These are phyloP conservation scores for Kandelia obovata DNA, from an alignment of 345 rosid genomes.

Conservation along the genomic window DNA sequence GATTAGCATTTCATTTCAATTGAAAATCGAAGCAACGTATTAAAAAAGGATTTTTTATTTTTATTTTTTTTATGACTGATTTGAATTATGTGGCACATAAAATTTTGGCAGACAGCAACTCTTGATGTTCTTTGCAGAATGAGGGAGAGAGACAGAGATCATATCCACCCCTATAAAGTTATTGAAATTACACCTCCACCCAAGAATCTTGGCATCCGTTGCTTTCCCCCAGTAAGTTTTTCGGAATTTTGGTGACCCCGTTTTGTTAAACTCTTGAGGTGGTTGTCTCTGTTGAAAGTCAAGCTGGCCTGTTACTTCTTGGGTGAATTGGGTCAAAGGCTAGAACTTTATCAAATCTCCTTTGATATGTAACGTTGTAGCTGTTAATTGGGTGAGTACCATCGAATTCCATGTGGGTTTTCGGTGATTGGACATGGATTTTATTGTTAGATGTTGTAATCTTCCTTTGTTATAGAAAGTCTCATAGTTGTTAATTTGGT, in stretches of 20 bases:
- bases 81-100: background rate
- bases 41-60: background rate
- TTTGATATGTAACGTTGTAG: background rate
- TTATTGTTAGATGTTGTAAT: background rate
- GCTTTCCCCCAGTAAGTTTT: conserved; percentile 66
- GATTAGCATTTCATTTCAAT: background rate
- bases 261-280: background rate
- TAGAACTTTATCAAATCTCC: background rate
- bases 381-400: conserved; percentile 6
- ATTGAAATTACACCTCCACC: conserved; percentile 95
- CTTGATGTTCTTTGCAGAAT: conserved; percentile 55
- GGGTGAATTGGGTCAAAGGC: background rate
- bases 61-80: background rate
- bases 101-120: conserved; percentile 30
- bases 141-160: conserved; percentile 64
- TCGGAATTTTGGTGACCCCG: background rate
- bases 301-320: background rate
- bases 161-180: conserved; percentile 67
- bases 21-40: background rate
- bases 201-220: conserved; percentile 80
- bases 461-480: too few species aligned
- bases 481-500: too few species aligned
- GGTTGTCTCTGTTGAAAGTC: background rate
- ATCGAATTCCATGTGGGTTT: background rate
- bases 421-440: background rate